phyloP scores from a whole-genome alignment of 345 rosid genomes.

The Salix arbutifolia region DNA sequence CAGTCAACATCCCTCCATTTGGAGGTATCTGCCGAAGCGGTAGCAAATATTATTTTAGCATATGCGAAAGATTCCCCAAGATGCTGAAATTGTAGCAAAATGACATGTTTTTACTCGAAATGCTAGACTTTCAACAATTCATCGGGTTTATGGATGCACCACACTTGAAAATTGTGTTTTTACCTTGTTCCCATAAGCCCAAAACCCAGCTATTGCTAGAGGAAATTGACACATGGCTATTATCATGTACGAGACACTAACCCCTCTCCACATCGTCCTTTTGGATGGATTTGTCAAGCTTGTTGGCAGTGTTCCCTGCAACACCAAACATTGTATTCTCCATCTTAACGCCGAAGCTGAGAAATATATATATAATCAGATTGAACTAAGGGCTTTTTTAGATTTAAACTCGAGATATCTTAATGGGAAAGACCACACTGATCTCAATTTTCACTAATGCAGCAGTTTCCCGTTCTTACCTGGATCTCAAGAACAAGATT shows the following conservation, averaged over 20 bases:
- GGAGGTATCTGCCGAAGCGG: slow-evolving; percentile 17
- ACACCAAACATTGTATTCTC: background rate
- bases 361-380: too few species aligned
- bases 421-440: too few species aligned
- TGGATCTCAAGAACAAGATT: slow-evolving; percentile 65
- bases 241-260: slow-evolving; percentile 30
- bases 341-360: too few species aligned
- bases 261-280: slow-evolving; percentile 51
- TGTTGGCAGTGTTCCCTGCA: slow-evolving; percentile 55
- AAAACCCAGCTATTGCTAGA: slow-evolving; percentile 42
- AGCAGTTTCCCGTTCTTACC: slow-evolving; percentile 14
- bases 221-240: slow-evolving; percentile 34
- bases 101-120: too few species aligned
- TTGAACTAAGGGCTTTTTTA: too few species aligned
- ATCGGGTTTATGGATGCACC: too few species aligned
- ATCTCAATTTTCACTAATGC: too few species aligned
- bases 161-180: background rate
- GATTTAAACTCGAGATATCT: too few species aligned
- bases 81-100: too few species aligned
- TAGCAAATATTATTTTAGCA: background rate
- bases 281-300: slow-evolving; percentile 18
- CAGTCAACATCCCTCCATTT: slow-evolving; percentile 32
- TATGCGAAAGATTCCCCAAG: too few species aligned
- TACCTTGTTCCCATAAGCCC: slow-evolving; percentile 58
- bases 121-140: too few species aligned